Conservation (phyloP, 495 filamentous ascomycete species). For the Hypoxylon subgilvum region DNA sequence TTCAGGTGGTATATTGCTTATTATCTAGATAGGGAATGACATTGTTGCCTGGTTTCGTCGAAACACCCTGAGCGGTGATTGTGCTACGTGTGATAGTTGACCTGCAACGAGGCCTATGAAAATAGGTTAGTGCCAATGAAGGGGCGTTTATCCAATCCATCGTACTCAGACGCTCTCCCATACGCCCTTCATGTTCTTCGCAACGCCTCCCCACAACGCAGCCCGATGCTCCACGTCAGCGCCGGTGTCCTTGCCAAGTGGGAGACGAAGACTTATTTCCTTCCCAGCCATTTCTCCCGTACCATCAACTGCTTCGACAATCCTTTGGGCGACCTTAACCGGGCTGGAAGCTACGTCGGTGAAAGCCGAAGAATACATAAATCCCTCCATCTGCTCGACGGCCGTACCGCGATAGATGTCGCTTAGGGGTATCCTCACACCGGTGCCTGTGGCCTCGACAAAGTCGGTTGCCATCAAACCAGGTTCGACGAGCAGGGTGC, state of each 20-base stretch:
- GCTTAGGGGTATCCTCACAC: constrained; percentile 13
- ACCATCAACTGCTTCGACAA: constrained; percentile 42
- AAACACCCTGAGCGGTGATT: no score
- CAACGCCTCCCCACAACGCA: constrained; percentile 3
- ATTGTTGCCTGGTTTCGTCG: not conserved
- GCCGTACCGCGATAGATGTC: constrained; percentile 25
- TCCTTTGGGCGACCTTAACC: constrained; percentile 47
- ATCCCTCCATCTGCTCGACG: not conserved
- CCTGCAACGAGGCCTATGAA: no score
- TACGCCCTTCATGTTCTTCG: constrained; percentile 17
- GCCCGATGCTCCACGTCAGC: constrained; percentile 14
- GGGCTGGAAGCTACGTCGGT: constrained; percentile 6
- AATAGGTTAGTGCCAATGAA: no score
- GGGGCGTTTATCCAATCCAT: not conserved
- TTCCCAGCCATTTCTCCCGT: constrained; percentile 22
- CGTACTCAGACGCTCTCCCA: constrained; percentile 28
- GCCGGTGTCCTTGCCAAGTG: constrained; percentile 30
- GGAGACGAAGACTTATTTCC: constrained; percentile 18
- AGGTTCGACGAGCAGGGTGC: constrained; percentile 45
- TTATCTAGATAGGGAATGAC: not conserved
- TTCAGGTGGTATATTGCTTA: constrained; percentile 3
- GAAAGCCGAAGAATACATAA: not conserved
- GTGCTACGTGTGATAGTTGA: no score
- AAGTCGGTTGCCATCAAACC: constrained; percentile 34
- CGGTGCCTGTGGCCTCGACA: constrained; percentile 2